Evolutionary conservation across 2,329 filamentous ascomycete genomes (phyloP).

Genomic region (Aspergillus novofumigatus): DNA sequence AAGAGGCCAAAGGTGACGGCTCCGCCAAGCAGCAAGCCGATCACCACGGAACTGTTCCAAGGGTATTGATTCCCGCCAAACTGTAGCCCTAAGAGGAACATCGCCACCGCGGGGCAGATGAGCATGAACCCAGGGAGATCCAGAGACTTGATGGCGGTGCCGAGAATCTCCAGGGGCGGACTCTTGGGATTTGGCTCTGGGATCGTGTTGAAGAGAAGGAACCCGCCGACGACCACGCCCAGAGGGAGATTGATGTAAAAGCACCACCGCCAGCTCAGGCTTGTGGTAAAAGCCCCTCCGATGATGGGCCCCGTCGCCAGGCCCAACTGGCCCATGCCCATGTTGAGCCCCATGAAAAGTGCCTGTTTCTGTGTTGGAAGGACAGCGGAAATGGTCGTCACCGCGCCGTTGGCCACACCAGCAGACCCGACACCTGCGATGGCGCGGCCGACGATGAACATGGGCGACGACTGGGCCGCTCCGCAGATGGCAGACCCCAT

Average conservation of each 20-base stretch:
- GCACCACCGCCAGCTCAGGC: conserved; percentile 36
- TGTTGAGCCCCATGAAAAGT: conserved; percentile 16
- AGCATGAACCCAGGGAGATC: conserved; percentile 35
- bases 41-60: too few relatives aligned
- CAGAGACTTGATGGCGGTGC: conserved; percentile 4
- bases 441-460: conserved; percentile 26
- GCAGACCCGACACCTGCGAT: conserved; percentile 22
- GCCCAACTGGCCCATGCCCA: conserved; percentile 5
- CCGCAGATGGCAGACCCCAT: conserved; percentile 23
- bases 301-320: conserved; percentile 28
- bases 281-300: conserved; percentile 33
- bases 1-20: conserved; percentile 5
- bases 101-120: conserved; percentile 29
- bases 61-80: conserved; percentile 24
- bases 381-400: conserved; percentile 12
- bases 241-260: conserved; percentile 39
- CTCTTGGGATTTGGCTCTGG: conserved; percentile 23
- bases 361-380: conserved; percentile 15
- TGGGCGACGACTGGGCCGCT: conserved; percentile 20
- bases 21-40: too few relatives aligned
- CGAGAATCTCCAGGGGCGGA: conserved; percentile 16
- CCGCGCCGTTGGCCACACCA: conserved; percentile 18
- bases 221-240: conserved; percentile 22
- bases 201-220: conserved; percentile 25
- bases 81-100: conserved; percentile 38